Base-by-base conservation (phyloP, 192 early-diverging fungal species). In the Paraglomus brasilianum region DNA sequence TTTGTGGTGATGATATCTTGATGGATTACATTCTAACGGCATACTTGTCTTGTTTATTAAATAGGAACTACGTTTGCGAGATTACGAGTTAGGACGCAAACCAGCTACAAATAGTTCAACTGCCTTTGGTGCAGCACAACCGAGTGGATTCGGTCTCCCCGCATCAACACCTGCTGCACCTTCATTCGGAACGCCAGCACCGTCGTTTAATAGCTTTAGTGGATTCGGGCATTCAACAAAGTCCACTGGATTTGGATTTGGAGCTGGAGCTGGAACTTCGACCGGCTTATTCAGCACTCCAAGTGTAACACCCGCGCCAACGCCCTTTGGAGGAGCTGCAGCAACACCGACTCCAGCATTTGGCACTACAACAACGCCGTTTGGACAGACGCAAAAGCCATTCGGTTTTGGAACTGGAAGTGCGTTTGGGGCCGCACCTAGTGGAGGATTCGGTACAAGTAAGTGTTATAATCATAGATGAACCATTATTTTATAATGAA, bases 41-140 rank as follows among this genome's bases (percentile, higher is more conserved):
- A 47, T 56, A 61, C 40, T 3, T 24, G 51, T 17, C 39, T 17
- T 52, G 53, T 39, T 48, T 7, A 61, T 24, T 66, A 9, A 24
- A 66, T 72, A 87, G 83, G 87, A 98, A 78, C 86, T 98, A 48
- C 84, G 94, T 17, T 69, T 92, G 3, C 87, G 92, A 81, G 96
- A 98, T 74, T 98, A 98, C 66, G 74, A 80, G 56, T 85, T 90
- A 66, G 87, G 87, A 15, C 92, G 93, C 56, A 95, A 94, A 70
- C 80, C 75, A 60, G 57, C 76, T 0, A 60, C 71, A n/a, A 38
- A 58, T 39, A 78, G 81, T 19, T 19, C 75, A 7, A 42, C 72
- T 15, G 36, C 57, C 4, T 55, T 74, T 40, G 76, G 76, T 2
- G 76, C 72, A 15, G 22, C 49, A 46, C 74, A 64, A 72, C 66